Evolutionary conservation across 345 rosid genomes (phyloP), one percentile per base, ranked within the genome.

Genomic region (Eucalyptus dawsonii): DNA sequence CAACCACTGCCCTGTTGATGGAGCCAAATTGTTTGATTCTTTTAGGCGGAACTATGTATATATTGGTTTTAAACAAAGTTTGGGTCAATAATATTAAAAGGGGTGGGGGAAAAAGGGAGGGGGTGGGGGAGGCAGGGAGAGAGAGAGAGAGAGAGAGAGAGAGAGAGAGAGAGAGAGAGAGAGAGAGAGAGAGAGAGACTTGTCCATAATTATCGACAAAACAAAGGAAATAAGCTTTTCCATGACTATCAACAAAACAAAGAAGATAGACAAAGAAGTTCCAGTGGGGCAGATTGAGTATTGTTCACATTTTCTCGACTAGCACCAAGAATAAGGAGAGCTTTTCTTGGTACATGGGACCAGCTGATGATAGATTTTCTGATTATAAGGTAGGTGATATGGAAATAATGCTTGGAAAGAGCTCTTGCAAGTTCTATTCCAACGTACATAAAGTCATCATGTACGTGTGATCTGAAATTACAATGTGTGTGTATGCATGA

Each of bases 141-240:
- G n/a, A n/a, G n/a, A n/a, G n/a, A n/a, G n/a, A n/a, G n/a, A n/a
- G n/a, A n/a, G n/a, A n/a, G n/a, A n/a, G 21, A 13, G 12, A 7
- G 45, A 42, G 47, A 0, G 47, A 9, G 34, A 4, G 17, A 10
- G 15, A 1, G 31, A 47, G 49, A 0, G 50, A 4, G 49, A 3
- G 25, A 34, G 80, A 34, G 80, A 16, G 80, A 69, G 24, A 69
- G 24, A 69, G 6, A 34, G 12, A 19, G 4, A 34, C 25, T 69
- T 34, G 24, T 34, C 80, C 80, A 69, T 34, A 9, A 17, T 25
- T 34, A 34, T 53, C 56, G 58, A 8, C 58, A 8, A 53, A 53
- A 53, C 24, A 53, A 8, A 53, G 56, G 56, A 53, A 53, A 53
- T 53, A 53, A 53, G 24, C 24, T 19, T 53, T 24, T 72, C 27